These are phyloP conservation scores for Leishmania lainsoni DNA, from an alignment of 208 protist species.

Conservation along the genomic window DNA sequence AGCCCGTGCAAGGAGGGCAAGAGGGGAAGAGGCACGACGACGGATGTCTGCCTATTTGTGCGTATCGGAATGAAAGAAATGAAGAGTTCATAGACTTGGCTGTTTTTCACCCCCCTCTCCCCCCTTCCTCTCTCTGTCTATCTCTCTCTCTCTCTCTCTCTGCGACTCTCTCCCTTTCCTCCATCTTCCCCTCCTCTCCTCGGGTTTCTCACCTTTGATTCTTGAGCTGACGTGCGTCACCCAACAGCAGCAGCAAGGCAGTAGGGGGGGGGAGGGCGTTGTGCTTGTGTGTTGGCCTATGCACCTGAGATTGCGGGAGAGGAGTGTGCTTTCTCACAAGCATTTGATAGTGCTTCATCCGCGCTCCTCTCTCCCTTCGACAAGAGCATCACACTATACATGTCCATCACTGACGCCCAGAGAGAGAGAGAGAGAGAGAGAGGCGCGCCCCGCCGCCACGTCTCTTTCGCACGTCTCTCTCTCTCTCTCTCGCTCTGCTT, in stretches of 20 bases:
- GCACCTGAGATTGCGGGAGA: neutral
- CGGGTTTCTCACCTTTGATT: neutral
- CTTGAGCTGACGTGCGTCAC: neutral
- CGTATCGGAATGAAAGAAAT: neutral
- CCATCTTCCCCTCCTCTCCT: neutral
- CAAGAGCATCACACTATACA: neutral
- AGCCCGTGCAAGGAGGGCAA: neutral
- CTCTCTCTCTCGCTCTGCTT: slow-evolving; percentile 3
- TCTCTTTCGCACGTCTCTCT: neutral
- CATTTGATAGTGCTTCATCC: neutral
- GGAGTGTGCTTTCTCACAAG: neutral
- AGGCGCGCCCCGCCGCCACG: neutral
- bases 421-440: neutral
- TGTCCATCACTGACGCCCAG: neutral
- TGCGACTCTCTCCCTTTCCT: neutral
- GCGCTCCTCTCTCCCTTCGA: neutral
- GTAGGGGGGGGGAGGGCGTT: neutral
- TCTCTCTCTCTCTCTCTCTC: neutral
- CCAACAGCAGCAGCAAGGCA: neutral
- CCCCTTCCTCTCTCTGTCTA: neutral
- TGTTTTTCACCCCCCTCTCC: neutral
- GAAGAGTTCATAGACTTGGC: neutral
- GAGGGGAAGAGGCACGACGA: neutral
- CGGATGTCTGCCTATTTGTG: neutral
- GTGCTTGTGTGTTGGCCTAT: neutral